These are phyloP conservation scores for Lepiota venenata DNA, from an alignment of 768 basidiomycete species.

Conservation along the genomic window DNA sequence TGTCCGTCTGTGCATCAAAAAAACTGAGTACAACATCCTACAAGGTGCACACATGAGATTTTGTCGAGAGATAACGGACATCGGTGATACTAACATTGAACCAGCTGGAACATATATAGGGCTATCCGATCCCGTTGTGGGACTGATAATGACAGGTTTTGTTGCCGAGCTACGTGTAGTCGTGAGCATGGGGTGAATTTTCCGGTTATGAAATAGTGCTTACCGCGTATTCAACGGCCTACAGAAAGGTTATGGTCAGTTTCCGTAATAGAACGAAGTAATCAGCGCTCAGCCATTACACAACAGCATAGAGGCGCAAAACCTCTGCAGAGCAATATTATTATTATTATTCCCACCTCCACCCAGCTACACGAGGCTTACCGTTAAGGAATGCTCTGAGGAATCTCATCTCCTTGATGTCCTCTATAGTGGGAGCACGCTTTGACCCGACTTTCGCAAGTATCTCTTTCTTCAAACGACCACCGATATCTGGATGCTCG, in stretches of 20 bases:
- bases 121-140: too few relatives aligned
- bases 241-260: too few relatives aligned
- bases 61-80: too few relatives aligned
- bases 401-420: background rate
- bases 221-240: slow-evolving; percentile 14
- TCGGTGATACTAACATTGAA: too few relatives aligned
- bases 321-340: too few relatives aligned
- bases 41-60: too few relatives aligned
- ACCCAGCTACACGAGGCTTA: background rate
- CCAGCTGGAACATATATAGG: too few relatives aligned
- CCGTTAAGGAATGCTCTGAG: background rate
- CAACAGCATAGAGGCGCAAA: too few relatives aligned
- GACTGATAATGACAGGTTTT: background rate
- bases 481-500: background rate
- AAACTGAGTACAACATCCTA: slow-evolving; percentile 29
- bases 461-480: background rate
- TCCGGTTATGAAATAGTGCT: background rate
- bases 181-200: too few relatives aligned
- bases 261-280: too few relatives aligned
- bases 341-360: too few relatives aligned
- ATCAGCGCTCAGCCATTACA: too few relatives aligned
- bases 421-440: background rate
- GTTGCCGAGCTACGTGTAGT: slow-evolving; percentile 2
- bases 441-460: background rate
- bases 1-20: slow-evolving; percentile 46